Evolutionary conservation across 306 rosid genomes (phyloP).

Genomic region (Dryas octopetala): DNA sequence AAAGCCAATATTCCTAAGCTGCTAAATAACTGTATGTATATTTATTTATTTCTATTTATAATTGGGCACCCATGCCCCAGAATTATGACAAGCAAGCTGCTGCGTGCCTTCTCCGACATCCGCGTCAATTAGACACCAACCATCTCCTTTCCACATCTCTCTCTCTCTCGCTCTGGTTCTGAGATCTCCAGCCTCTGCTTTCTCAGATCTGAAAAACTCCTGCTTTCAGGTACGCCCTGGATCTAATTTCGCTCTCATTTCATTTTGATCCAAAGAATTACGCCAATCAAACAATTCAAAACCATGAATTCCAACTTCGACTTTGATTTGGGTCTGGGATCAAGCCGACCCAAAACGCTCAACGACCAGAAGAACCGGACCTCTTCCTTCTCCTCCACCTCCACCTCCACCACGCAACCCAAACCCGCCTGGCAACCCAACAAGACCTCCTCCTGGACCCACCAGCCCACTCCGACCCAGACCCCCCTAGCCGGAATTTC

Average conservation of each 20-base stretch:
- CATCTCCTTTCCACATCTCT: background rate
- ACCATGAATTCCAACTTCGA: conserved; percentile 61
- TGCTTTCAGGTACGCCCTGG: conserved; percentile 6
- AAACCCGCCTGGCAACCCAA: conserved; percentile 65
- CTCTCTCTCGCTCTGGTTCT: background rate
- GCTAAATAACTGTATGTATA: background rate
- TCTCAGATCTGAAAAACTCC: conserved; percentile 3
- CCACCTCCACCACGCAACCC: conserved; percentile 35
- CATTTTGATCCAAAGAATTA: background rate
- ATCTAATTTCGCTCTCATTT: background rate
- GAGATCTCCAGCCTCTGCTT: background rate
- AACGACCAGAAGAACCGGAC: conserved; percentile 75
- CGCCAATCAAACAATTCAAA: background rate
- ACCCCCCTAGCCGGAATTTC: conserved; percentile 40
- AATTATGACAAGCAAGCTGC: background rate
- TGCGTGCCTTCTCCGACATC: background rate
- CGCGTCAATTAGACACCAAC: background rate
- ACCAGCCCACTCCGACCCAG: conserved; percentile 62
- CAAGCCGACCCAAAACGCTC: conserved; percentile 72
- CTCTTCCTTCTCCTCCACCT: conserved; percentile 27
- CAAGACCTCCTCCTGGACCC: conserved; percentile 78
- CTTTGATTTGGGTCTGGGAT: conserved; percentile 85
- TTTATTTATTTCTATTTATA: background rate
- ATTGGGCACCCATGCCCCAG: background rate
- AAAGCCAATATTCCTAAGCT: background rate